Evolutionary conservation across 176 grass and related monocot genomes (phyloP), one percentile per base, ranked within the genome.

Genomic region (Dendrocalamus sinicus): DNA sequence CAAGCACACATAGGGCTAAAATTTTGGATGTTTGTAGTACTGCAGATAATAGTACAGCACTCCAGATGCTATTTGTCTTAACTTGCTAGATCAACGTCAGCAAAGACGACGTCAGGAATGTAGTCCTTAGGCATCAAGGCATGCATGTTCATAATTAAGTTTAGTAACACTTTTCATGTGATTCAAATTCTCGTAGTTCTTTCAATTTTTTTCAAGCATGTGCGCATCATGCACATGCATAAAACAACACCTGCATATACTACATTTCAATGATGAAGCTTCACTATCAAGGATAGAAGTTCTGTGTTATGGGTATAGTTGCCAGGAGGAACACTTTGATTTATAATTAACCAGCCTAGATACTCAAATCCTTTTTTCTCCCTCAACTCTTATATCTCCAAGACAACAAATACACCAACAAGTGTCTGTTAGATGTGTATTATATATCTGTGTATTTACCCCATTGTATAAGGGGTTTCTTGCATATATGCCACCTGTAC

Each of bases 11-110:
- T 22, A 81, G 14, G 32, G 54, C 39, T 28, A 81, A 12, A 40
- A 52, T 76, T 68, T 85, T 70, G 81, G 23, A 83, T 57, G 17
- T 66, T 73, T 66, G 50, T 72, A 43, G 3, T 67, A 58, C n/a
- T 46, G 35, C 26, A 47, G 62, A 71, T 47, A 10, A 79, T 72
- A 19, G 12, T 51, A 51, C 17, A 86, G 1, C 30, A 78, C 10
- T 55, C 37, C 0, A 13, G 43, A 46, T 80, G 32, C 58, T 55
- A 73, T 11, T 48, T 73, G 35, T 37, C 16, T 68, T n/a, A 74
- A 81, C 14, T 73, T 32, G 58, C 10, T 43, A 17, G 45, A 11
- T 81, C 23, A 73, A 65, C 74, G 35, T 57, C 59, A 55, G 11
- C 53, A 74, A 32, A 74, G 15, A 73, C 65, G 14, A 65, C 48